Evolutionary conservation across 192 early-diverging fungal species (phyloP), one percentile per base, ranked within the genome.

Genomic region (Coemansia sp.): DNA sequence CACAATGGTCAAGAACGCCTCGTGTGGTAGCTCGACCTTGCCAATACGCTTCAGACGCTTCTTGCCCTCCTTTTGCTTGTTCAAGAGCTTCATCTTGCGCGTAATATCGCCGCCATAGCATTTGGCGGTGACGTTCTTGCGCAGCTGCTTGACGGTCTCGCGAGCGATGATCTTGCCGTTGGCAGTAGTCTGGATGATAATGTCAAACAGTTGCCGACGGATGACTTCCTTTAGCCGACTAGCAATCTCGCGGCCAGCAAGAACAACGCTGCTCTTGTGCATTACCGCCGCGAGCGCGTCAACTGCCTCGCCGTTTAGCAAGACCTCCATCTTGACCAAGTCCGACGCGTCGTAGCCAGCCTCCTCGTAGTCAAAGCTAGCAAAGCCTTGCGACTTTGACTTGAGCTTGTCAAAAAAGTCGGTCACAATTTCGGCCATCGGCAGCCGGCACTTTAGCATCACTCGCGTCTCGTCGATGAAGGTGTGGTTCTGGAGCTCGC

Each of bases 381-480:
- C 76, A 67, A 82, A 99, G 1, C 97, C 97, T 45, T 92, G 92
- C 17, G 94, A 93, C 45, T 88, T 85, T 12, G 91, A 91, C 73
- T 99, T 99, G 20, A 99, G 86, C 71, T 91, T 89, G 74, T 99
- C 94, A 76, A 94, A 96, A 78, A 99, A 99, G 67, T 98, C 93
- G 5, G 89, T 94, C 12, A 98, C 91, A 27, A 99, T 93, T 70
- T 99, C 97, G 0, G 94, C 89, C 77, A 96, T 87, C 2, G 97
- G 97, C 19, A 99, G 69, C 49, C 70, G 76, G 67, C 95, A 98
- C 76, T 92, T 94, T 71, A 96, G 84, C 70, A 96, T 84, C 0
- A 93, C 92, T 19, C 94, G 86, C 20, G 80, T 84, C 42, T 96
- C 92, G 68, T 96, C 94, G 12, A 99, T 84, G 66, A 89, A 95